phyloP scores from a whole-genome alignment of 2,329 filamentous ascomycete genomes.

The Kalmusia sp. region DNA sequence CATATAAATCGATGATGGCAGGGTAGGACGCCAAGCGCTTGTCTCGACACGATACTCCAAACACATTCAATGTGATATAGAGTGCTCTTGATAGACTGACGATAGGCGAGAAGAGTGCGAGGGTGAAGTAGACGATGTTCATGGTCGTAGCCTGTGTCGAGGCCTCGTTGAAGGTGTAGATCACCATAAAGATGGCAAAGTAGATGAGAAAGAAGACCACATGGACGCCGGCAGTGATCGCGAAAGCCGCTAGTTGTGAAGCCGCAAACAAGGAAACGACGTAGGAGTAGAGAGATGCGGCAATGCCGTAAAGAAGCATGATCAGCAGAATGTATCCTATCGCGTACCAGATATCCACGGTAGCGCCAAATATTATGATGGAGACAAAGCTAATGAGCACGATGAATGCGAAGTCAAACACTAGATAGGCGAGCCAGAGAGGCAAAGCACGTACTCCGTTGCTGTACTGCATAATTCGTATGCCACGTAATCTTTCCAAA shows the following conservation, averaged over 20 bases:
- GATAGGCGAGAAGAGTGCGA: too few species aligned
- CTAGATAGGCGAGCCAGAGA: conserved; percentile 81
- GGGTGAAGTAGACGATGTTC: too few species aligned
- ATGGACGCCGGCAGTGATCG: too few species aligned
- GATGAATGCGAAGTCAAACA: conserved; percentile 79
- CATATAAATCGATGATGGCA: conserved; percentile 74
- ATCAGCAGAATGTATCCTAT: conserved; percentile 80
- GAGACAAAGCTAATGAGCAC: conserved; percentile 73
- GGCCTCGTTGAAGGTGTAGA: too few species aligned
- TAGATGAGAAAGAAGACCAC: too few species aligned
- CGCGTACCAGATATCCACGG: conserved; percentile 81
- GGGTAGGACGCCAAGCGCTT: conserved; percentile 61
- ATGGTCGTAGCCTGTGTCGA: too few species aligned
- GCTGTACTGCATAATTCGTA: conserved; percentile 84
- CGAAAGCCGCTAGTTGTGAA: neutral
- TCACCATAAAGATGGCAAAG: too few species aligned
- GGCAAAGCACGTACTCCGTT: conserved; percentile 83
- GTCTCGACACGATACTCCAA: too few species aligned
- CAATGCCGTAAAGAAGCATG: conserved; percentile 78
- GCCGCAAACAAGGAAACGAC: conserved; percentile 77
- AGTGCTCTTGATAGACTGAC: too few species aligned
- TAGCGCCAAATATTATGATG: conserved; percentile 67
- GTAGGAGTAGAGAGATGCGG: conserved; percentile 77
- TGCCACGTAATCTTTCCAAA: conserved; percentile 75
- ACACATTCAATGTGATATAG: too few species aligned